Percentiles rank a stretch among this genome's conserved stretches.
These are phyloP conservation scores for Magnolia changhungtana DNA, from an alignment of 164 flowering plant species.

Conservation along the genomic window DNA sequence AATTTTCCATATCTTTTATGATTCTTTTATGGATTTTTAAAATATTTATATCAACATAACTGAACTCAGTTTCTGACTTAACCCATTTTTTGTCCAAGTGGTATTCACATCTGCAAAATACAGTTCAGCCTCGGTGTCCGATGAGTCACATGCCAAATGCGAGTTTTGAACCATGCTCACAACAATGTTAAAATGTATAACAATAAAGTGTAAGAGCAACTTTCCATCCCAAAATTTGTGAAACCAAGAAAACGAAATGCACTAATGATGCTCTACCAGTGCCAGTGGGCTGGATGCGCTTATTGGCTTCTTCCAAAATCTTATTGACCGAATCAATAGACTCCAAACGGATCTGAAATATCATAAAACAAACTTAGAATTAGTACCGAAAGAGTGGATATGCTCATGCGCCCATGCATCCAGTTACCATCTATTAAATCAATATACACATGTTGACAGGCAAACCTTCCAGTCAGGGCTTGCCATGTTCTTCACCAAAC, in stretches of 20 bases:
- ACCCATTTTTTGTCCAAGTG: too few species aligned
- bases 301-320: constrained; percentile 91
- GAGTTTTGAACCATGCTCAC: too few species aligned
- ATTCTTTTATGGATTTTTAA: too few species aligned
- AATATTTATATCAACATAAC: too few species aligned
- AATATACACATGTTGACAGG: background rate
- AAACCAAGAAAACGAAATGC: background rate
- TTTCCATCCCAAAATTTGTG: background rate
- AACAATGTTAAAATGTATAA: background rate
- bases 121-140: too few species aligned
- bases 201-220: background rate
- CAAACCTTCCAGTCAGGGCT: constrained; percentile 97
- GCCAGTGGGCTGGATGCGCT: constrained; percentile 90
- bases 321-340: constrained; percentile 91
- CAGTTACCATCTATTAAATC: background rate
- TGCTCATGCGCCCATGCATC: background rate
- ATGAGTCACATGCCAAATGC: too few species aligned
- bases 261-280: constrained; percentile 51
- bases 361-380: constrained; percentile 2
- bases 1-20: too few species aligned
- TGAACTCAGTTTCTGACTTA: too few species aligned
- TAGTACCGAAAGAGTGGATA: background rate
- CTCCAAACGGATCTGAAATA: constrained; percentile 77
- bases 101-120: too few species aligned
- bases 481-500: constrained; percentile 72